Evolutionary conservation across 176 grass and related monocot genomes (phyloP).

Genomic region (Paspalum notatum): DNA sequence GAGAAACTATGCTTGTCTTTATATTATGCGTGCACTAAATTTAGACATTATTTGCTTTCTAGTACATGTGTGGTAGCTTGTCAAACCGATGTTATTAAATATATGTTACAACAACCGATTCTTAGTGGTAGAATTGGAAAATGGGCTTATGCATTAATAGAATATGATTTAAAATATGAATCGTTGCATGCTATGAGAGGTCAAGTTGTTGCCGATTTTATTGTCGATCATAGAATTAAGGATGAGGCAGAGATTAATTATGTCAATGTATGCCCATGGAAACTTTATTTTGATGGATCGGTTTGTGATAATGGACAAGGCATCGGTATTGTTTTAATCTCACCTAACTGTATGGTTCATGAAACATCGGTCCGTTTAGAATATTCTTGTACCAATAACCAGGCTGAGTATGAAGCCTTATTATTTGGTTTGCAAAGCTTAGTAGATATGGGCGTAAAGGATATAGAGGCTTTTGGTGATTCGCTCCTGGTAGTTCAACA

Average conservation of each 20-base stretch:
- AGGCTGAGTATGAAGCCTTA: not conserved
- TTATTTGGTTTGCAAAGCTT: not conserved
- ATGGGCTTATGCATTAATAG: not conserved
- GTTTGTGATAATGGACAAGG: constrained; percentile 7
- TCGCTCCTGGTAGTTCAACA: not conserved
- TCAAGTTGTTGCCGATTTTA: too few relatives aligned
- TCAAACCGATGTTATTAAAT: not conserved
- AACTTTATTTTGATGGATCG: not conserved
- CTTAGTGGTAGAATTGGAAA: not conserved
- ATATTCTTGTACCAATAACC: not conserved
- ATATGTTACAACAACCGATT: not conserved
- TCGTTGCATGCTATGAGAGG: too few relatives aligned
- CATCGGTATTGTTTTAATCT: not conserved
- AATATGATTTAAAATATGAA: not conserved
- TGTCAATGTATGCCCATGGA: too few relatives aligned
- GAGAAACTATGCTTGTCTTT: too few relatives aligned
- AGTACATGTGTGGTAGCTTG: too few relatives aligned
- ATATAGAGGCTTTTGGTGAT: not conserved
- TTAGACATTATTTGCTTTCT: too few relatives aligned
- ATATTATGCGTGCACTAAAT: too few relatives aligned
- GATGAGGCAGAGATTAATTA: too few relatives aligned
- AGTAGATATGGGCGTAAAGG: not conserved
- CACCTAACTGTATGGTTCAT: not conserved
- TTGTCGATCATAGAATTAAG: too few relatives aligned
- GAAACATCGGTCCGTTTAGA: constrained; percentile 1